These are phyloP conservation scores for Puya raimondii DNA, from an alignment of 176 grass and related monocot species.

Conservation along the genomic window DNA sequence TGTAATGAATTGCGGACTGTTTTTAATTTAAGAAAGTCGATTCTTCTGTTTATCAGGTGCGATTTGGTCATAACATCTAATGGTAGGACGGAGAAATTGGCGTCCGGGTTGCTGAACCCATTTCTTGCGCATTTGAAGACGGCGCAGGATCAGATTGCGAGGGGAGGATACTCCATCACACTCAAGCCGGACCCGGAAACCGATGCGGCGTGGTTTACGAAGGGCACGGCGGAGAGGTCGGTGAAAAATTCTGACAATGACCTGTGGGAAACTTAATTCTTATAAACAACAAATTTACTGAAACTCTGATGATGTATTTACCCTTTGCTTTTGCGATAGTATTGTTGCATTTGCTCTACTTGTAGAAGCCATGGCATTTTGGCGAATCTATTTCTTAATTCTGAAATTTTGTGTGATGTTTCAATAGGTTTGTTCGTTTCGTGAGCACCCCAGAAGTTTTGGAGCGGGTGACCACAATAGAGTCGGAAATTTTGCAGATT, in stretches of 20 bases:
- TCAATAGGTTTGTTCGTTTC: conserved; percentile 80
- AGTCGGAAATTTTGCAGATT: conserved; percentile 91
- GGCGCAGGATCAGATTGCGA: conserved; percentile 78
- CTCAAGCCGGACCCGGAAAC: conserved; percentile 47
- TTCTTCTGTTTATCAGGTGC: conserved; percentile 47
- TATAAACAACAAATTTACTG: no score
- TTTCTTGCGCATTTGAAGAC: conserved; percentile 77
- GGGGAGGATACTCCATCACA: conserved; percentile 83
- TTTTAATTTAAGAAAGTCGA: neutral
- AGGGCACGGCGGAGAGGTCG: conserved; percentile 71
- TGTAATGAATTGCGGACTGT: neutral
- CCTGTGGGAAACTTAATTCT: no score
- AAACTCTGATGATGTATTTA: no score
- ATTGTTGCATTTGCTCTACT: neutral
- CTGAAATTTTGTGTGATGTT: neutral
- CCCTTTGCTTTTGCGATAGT: neutral
- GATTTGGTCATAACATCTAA: conserved; percentile 80
- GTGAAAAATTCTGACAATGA: neutral
- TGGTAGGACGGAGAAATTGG: conserved; percentile 81
- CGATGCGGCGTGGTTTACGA: conserved; percentile 65
- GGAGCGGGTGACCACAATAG: conserved; percentile 80
- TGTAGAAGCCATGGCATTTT: neutral
- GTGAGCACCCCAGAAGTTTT: conserved; percentile 95
- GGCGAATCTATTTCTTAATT: neutral
- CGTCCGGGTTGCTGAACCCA: conserved; percentile 80